Evolutionary conservation across 306 rosid species (phyloP).

Genomic region (Medicago ruthenica): DNA sequence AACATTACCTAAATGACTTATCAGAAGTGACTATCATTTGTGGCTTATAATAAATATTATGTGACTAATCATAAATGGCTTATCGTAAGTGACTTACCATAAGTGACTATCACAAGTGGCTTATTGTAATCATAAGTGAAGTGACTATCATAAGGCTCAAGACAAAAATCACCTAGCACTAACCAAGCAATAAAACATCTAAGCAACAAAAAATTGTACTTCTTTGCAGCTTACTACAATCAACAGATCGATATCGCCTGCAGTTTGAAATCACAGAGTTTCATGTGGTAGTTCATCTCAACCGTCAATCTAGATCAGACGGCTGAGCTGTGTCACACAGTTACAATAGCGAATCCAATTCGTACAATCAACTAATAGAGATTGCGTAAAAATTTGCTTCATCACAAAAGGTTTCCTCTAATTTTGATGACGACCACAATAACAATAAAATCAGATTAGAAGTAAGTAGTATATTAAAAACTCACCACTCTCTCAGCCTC

Average conservation of each 20-base stretch:
- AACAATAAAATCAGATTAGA: background rate
- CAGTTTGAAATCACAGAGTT: too few relatives aligned
- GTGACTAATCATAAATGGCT: background rate
- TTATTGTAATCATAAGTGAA: background rate
- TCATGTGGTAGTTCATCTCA: too few relatives aligned
- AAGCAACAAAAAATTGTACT: slow-evolving; percentile 16
- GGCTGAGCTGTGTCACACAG: too few relatives aligned
- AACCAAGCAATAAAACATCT: slow-evolving; percentile 18
- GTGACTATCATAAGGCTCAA: background rate
- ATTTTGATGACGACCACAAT: background rate
- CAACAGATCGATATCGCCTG: background rate
- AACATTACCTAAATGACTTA: background rate
- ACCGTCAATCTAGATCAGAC: too few relatives aligned
- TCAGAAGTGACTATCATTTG: background rate
- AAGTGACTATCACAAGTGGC: too few relatives aligned
- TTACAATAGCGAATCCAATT: too few relatives aligned
- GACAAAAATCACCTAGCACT: slow-evolving; percentile 10
- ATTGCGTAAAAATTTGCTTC: slow-evolving; percentile 18
- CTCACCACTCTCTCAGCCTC: slow-evolving; percentile 97
- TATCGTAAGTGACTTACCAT: background rate
- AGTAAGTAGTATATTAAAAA: background rate
- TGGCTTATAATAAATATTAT: background rate
- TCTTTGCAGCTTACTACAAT: slow-evolving; percentile 8
- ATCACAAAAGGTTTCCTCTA: slow-evolving; percentile 8
- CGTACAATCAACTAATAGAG: slow-evolving; percentile 5